Evolutionary conservation across 208 protist species (phyloP), one percentile per base, ranked within the genome.

Genomic region (Trypanosoma congolense): DNA sequence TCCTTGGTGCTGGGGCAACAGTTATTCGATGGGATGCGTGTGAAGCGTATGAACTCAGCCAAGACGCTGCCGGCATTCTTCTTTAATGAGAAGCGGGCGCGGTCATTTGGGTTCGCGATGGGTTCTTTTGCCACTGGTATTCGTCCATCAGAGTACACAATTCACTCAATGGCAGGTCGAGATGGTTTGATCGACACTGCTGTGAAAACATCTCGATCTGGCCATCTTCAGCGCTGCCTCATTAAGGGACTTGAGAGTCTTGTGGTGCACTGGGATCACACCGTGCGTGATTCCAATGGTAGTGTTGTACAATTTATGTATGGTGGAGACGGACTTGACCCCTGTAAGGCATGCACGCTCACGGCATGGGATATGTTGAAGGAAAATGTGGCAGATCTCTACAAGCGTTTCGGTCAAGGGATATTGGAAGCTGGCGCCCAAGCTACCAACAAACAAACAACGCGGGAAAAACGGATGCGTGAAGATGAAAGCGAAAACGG

Each of bases 161-260:
- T 99, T 77, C 98, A 99, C 81, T 97, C 96, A 73, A 99, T 99
- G 97, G 98, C 98, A 22, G 99, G 99, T 51, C 87, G 99, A 49
- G 99, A 99, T 74, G 98, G 98, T 56, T 81, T 99, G 3, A 98
- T 99, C 63, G 98, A 99, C 83, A 99, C 99, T 18, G 98, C 98
- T 24, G 97, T 99, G 19, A 99, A 99, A 75, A 99, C 99, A 22
- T 90, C 94, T 6, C 95, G 91, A 65, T 99, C 96, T 9, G 98
- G 99, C n/a, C 99, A 99, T 64, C 75, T 99, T 41, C 97, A 99
- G 83, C 82, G 94, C 14, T 98, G 96, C 72, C 81, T 99, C 16
- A 93, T 99, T 64, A 99, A 99, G 65, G 93, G 96, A 33, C 77
- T 99, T 24, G 96, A 99, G 75, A 84, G 80, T 41, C 61, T 97